phyloP scores from a whole-genome alignment of 106 monocot genomes.

The Posidonia australis region DNA sequence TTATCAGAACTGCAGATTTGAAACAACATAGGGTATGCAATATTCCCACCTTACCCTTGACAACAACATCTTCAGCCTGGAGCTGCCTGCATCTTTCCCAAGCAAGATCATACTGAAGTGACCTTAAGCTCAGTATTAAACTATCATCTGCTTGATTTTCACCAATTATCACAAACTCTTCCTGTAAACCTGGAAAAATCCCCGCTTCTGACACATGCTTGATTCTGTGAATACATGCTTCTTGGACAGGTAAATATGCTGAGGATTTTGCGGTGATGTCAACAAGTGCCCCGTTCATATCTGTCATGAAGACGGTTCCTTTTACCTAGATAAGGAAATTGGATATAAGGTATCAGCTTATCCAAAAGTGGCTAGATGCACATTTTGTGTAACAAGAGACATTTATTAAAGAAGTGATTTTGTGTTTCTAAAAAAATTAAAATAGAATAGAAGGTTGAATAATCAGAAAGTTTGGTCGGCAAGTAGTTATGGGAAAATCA shows the following conservation, averaged over 20 bases:
- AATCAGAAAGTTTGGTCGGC: too few species aligned
- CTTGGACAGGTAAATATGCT: constrained; percentile 74
- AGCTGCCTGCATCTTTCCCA: constrained; percentile 95
- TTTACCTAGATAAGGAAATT: constrained; percentile 47
- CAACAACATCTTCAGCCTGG: constrained; percentile 84
- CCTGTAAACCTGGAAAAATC: constrained; percentile 63
- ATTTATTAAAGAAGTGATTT: too few species aligned
- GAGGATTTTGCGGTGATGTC: constrained; percentile 84
- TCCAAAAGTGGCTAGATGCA: neutral
- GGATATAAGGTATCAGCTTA: neutral
- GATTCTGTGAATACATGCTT: constrained; percentile 65
- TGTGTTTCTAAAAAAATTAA: too few species aligned
- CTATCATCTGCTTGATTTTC: constrained; percentile 63
- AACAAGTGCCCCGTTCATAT: constrained; percentile 55
- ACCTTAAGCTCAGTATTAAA: constrained; percentile 73
- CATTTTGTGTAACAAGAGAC: too few species aligned
- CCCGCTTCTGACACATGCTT: constrained; percentile 85
- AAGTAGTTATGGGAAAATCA: too few species aligned
- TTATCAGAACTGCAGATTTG: neutral
- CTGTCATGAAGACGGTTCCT: constrained; percentile 80
- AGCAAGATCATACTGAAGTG: constrained; percentile 85
- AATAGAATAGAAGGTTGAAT: too few species aligned
- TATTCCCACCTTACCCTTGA: constrained; percentile 88
- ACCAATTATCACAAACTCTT: constrained; percentile 77
- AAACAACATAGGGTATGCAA: constrained; percentile 1